A percentile compares a stretch with the other conserved stretches of the same genome.
These are phyloP conservation scores for Bondarzewia mesenterica DNA, from an alignment of 1,284 basidiomycete species.

Conservation along the genomic window DNA sequence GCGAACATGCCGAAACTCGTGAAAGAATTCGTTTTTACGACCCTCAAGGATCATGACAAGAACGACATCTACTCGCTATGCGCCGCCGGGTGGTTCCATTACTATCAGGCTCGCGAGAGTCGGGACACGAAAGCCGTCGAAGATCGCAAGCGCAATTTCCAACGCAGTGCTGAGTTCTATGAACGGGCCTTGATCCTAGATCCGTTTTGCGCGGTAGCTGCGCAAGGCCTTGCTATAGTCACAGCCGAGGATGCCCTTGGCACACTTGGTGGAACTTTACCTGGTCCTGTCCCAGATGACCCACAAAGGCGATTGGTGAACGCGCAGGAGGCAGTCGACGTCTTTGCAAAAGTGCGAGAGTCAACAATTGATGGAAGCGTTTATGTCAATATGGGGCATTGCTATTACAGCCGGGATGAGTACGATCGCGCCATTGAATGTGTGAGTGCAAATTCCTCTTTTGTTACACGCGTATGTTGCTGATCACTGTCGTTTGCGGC, in stretches of 20 bases:
- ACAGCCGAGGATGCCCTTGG: constrained; percentile 85
- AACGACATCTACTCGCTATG: constrained; percentile 89
- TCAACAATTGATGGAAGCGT: constrained; percentile 80
- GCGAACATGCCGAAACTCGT: constrained; percentile 64
- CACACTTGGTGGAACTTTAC: constrained; percentile 43
- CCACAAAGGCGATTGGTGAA: constrained; percentile 55
- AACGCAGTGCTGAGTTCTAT: constrained; percentile 81
- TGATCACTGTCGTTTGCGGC: constrained; percentile 1
- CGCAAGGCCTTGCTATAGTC: constrained; percentile 87
- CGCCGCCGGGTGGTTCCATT: constrained; percentile 80
- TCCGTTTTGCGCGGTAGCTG: constrained; percentile 80
- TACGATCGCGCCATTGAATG: constrained; percentile 91
- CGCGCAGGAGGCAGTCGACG: constrained; percentile 75
- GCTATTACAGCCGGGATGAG: constrained; percentile 85
- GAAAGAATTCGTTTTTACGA: constrained; percentile 79
- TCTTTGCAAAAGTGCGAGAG: constrained; percentile 86
- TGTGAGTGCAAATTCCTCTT: constrained; percentile 43
- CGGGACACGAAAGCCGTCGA: constrained; percentile 55
- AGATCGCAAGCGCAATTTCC: constrained; percentile 73
- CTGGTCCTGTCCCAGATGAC: constrained; percentile 51
- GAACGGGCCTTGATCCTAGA: constrained; percentile 83
- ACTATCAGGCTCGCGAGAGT: constrained; percentile 77
- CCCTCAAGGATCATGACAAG: constrained; percentile 76
- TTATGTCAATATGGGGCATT: constrained; percentile 93
- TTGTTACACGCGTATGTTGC: background rate